These are phyloP conservation scores for Fonsecaea monophora DNA, from an alignment of 2,329 filamentous ascomycete species.

Conservation along the genomic window DNA sequence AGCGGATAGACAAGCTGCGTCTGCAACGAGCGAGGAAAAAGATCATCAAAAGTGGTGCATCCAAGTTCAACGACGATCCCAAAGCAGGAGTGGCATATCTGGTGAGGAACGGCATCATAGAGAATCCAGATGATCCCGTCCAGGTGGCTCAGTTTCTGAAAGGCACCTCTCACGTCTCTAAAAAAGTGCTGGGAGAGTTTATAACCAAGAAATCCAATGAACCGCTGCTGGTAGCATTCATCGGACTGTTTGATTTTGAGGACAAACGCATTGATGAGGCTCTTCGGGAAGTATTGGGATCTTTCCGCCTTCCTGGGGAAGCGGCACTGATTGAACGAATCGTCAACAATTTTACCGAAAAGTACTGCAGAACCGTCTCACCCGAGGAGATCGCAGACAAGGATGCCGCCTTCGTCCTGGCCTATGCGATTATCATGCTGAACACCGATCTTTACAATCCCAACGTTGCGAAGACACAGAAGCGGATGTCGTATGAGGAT, in stretches of 20 bases:
- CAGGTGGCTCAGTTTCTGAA: conserved; percentile 86
- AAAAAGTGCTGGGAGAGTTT: conserved; percentile 89
- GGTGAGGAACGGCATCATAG: conserved; percentile 83
- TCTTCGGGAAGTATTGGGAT: conserved; percentile 81
- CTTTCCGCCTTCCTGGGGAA: conserved; percentile 93
- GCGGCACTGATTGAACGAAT: conserved; percentile 92
- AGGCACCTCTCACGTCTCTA: conserved; percentile 85
- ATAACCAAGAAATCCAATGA: conserved; percentile 91
- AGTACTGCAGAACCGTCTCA: conserved; percentile 74
- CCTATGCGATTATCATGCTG: conserved; percentile 95
- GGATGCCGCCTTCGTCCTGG: conserved; percentile 87
- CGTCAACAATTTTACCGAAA: conserved; percentile 82
- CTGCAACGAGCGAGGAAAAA: conserved; percentile 81
- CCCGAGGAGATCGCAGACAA: conserved; percentile 80
- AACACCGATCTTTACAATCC: conserved; percentile 98
- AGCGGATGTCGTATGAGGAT: conserved; percentile 82
- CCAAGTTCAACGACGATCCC: conserved; percentile 94
- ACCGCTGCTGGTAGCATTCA: conserved; percentile 79
- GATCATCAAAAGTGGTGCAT: conserved; percentile 83
- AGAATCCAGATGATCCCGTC: conserved; percentile 73
- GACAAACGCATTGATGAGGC: conserved; percentile 90
- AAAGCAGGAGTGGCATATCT: conserved; percentile 88
- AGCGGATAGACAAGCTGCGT: conserved; percentile 68
- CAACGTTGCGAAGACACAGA: conserved; percentile 74
- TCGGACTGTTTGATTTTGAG: conserved; percentile 85